Conservation (phyloP, 768 basidiomycete species). For the Suillus subaureus region DNA sequence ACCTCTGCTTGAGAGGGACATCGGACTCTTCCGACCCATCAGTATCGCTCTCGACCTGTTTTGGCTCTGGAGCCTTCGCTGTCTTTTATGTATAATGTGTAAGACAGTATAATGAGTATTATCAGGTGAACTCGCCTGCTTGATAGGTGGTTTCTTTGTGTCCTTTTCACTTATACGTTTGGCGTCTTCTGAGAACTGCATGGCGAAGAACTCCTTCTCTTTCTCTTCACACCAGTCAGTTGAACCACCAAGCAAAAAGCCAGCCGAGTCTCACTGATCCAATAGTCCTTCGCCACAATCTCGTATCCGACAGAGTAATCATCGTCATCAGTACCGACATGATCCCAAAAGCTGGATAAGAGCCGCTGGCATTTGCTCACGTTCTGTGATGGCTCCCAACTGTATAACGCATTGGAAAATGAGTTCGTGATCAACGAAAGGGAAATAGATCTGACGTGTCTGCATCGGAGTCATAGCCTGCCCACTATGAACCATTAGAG, state of each 20-base stretch:
- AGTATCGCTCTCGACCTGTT: slow-evolving; percentile 12
- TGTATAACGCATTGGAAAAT: slow-evolving; percentile 26
- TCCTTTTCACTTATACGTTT: slow-evolving; percentile 21
- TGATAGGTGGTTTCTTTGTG: slow-evolving; percentile 19
- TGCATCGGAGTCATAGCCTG: slow-evolving; percentile 54
- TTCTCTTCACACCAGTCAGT: slow-evolving; percentile 29
- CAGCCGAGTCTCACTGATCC: slow-evolving; percentile 54
- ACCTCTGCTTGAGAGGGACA: background rate
- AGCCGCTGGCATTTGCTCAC: slow-evolving; percentile 59
- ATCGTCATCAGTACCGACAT: slow-evolving; percentile 57
- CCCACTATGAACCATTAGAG: slow-evolving; percentile 54
- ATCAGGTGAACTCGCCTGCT: slow-evolving; percentile 15
- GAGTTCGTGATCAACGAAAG: slow-evolving; percentile 6
- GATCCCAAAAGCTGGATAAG: slow-evolving; percentile 63
- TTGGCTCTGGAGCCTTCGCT: slow-evolving; percentile 15
- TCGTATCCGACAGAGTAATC: slow-evolving; percentile 55
- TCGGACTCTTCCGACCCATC: slow-evolving; percentile 17
- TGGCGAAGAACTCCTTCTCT: slow-evolving; percentile 41
- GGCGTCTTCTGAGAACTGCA: slow-evolving; percentile 27
- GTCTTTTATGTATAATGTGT: slow-evolving; percentile 19
- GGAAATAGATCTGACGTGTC: slow-evolving; percentile 48
- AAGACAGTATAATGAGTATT: background rate
- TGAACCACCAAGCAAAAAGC: background rate
- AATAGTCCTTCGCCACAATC: slow-evolving; percentile 44
- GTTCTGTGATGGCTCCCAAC: slow-evolving; percentile 73